Base-by-base conservation (phyloP, 768 basidiomycete genomes). In the Collybia sp. region DNA sequence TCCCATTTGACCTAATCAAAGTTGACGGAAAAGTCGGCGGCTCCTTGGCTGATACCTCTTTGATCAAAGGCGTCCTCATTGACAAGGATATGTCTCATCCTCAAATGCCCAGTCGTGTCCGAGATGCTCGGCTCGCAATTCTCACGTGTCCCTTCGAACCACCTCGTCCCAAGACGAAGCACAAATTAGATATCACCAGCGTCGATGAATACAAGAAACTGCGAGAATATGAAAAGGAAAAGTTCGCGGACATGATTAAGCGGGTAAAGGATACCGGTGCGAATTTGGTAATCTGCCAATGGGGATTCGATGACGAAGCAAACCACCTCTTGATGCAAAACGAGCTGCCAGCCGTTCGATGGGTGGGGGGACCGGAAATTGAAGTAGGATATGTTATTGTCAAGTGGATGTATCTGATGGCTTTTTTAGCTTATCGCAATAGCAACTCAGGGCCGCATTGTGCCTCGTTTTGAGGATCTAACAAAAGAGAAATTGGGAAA, bases 21-120 rank as follows among this genome's bases (percentile, higher is more conserved):
- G 95, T 98, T 12, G 92, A 96, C 55, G 95, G 95, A 60, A 98
- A 98, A 71, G 95, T 98, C 53, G 96, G 96, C 39, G 96, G 96
- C 33, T 91, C 93, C 9, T 79, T 99, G 33, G 92, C 90, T 8
- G 96, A 99, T 68, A 98, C 92, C 6, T 82, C 80, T 36, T 79
- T 99, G 56, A 95, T 99, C 72, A 88, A 88, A 58, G 96, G 96
- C 56, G 96, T 99, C 36, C 89, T 99, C 57, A 81, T 99, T 63
- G 96, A 99, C 83, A 99, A 99, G 70, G 95, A 99, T 70, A 95
- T 99, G 88, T 97, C 93, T 11, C 96, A 99, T 60, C 88, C 95
- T 3, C 93, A 96, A 66, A 99, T 99, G 96, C 95, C 95, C 8
- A 83, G 79, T 48, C 75, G 71, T 31, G 85, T 99, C 56, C 78